phyloP scores from a whole-genome alignment of 345 rosid genomes.

The Psidium friedrichsthalianum region DNA sequence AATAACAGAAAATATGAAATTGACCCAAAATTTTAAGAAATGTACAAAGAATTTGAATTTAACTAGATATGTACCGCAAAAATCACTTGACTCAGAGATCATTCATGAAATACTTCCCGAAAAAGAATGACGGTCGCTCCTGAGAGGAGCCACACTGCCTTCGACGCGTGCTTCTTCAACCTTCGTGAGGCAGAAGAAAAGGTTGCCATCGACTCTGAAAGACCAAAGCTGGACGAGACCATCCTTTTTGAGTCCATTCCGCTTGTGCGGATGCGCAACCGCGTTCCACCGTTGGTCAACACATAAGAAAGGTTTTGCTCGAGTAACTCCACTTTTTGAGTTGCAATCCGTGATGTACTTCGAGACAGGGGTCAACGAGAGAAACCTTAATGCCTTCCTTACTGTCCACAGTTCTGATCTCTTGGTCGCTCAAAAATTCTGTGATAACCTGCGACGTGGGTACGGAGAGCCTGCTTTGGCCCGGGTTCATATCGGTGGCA shows the following conservation, averaged over 20 bases:
- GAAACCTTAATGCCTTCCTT: not conserved
- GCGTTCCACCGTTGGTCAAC: not conserved
- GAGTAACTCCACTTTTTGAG: not conserved
- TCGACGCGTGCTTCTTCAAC: not conserved
- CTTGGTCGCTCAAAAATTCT: not conserved
- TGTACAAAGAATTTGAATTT: not conserved
- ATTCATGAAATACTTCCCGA: too few relatives aligned
- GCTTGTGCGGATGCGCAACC: not conserved
- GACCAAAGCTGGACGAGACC: not conserved
- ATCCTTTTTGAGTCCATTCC: not conserved
- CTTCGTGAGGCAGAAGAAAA: not conserved
- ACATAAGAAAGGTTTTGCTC: not conserved
- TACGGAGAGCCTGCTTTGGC: not conserved
- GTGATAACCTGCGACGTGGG: not conserved
- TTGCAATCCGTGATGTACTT: not conserved
- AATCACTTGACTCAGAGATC: too few relatives aligned
- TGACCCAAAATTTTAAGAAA: not conserved
- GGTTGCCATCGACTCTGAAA: not conserved
- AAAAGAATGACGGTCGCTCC: too few relatives aligned
- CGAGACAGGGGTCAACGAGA: not conserved
- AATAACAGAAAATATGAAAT: not conserved
- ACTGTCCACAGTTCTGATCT: not conserved
- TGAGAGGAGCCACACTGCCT: not conserved
- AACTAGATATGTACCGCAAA: not conserved
- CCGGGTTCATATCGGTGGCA: not conserved